phyloP scores from a whole-genome alignment of 129 eudicot genomes.

The Lonicera japonica region DNA sequence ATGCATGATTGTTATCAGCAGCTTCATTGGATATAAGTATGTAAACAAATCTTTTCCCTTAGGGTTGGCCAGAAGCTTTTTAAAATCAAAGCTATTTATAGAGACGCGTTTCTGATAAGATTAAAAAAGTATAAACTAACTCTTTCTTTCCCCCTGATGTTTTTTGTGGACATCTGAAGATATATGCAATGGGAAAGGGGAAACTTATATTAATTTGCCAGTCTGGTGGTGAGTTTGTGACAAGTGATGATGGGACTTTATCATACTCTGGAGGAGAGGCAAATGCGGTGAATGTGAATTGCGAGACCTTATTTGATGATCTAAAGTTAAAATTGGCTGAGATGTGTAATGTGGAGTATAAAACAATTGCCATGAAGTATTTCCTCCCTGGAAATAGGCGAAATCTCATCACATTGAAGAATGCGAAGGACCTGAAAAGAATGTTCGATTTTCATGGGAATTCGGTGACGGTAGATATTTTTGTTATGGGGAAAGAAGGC shows the following conservation, averaged over 20 bases:
- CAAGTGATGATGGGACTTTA: conserved; percentile 65
- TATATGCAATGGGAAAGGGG: conserved; percentile 55
- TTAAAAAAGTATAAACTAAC: neutral
- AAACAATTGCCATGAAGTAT: conserved; percentile 55
- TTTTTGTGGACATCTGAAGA: conserved; percentile 27
- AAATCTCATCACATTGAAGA: conserved; percentile 62
- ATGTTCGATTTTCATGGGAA: conserved; percentile 71
- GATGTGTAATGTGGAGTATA: conserved; percentile 48
- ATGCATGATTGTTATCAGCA: no score
- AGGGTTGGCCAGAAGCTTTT: no score
- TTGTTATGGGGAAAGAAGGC: conserved; percentile 57
- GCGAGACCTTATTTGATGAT: conserved; percentile 56
- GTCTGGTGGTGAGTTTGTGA: conserved; percentile 72
- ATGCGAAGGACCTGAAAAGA: conserved; percentile 68
- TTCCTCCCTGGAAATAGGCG: conserved; percentile 83
- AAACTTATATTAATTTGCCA: conserved; percentile 79
- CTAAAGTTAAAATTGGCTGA: conserved; percentile 64
- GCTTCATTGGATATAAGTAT: no score
- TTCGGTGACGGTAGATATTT: conserved; percentile 70
- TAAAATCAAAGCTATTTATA: no score
- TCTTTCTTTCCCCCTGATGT: conserved; percentile 14
- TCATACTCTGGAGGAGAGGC: conserved; percentile 75
- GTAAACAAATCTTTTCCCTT: no score
- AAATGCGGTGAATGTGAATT: conserved; percentile 56
- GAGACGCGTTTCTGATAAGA: no score